Evolutionary conservation across 768 basidiomycete species (phyloP).

Genomic region (Kwoniella bestiolae): DNA sequence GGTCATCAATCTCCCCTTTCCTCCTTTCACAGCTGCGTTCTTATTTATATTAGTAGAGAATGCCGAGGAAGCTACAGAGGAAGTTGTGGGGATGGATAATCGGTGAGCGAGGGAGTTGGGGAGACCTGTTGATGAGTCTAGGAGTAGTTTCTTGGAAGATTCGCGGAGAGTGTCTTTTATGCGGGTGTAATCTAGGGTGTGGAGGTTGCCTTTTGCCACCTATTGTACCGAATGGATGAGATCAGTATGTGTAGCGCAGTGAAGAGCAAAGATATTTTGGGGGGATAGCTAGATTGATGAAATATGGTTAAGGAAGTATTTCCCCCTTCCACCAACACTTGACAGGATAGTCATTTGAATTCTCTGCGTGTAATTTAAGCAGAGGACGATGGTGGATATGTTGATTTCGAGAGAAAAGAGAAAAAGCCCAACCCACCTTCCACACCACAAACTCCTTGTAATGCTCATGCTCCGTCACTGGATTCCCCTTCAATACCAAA

Average conservation of each 20-base stretch:
- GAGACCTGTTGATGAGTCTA: constrained; percentile 41
- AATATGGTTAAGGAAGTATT: no score
- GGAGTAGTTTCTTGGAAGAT: constrained; percentile 45
- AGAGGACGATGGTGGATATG: no score
- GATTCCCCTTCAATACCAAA: constrained; percentile 54
- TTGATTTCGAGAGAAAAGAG: background rate
- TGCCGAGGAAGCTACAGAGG: constrained; percentile 30
- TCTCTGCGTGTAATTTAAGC: no score
- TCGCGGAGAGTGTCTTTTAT: constrained; percentile 56
- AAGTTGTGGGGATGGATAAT: constrained; percentile 45
- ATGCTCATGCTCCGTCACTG: constrained; percentile 53
- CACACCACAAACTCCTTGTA: constrained; percentile 56
- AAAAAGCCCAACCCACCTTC: constrained; percentile 48
- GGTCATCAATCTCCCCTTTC: constrained; percentile 56
- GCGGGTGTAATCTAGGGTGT: constrained; percentile 56
- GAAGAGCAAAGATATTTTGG: no score
- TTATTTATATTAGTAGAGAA: constrained; percentile 10
- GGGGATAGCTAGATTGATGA: no score
- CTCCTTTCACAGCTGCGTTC: constrained; percentile 33
- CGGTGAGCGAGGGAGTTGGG: constrained; percentile 55
- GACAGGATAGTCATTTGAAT: no score
- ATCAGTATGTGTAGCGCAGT: no score
- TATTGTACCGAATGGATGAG: constrained; percentile 6
- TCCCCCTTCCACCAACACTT: no score
- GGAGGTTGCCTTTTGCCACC: constrained; percentile 54